Conservation (phyloP, 441 rosid genomes). For the Sinapis alba region DNA sequence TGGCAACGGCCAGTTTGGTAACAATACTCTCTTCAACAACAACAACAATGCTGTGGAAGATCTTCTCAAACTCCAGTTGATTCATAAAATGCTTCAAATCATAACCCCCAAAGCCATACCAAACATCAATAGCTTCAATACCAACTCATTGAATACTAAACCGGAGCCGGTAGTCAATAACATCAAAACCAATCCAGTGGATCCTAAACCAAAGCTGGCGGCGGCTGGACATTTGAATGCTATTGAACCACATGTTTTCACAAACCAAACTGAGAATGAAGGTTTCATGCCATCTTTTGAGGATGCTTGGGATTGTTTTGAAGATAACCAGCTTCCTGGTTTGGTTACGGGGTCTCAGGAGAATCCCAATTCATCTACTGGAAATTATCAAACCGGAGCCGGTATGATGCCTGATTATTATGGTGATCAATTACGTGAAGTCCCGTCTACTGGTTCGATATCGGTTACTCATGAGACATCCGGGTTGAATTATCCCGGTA, state of each 20-base stretch:
- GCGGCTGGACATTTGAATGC: slow-evolving; percentile 5
- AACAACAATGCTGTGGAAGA: slow-evolving; percentile 45
- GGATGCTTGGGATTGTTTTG: slow-evolving; percentile 28
- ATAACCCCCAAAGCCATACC: slow-evolving; percentile 38
- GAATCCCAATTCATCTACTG: background rate
- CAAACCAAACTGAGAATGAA: slow-evolving; percentile 17
- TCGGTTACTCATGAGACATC: slow-evolving; percentile 16
- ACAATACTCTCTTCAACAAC: slow-evolving; percentile 30
- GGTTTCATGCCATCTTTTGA: slow-evolving; percentile 22
- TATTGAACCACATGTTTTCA: slow-evolving; percentile 17
- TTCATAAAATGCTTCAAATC: slow-evolving; percentile 49
- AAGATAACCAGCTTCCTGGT: slow-evolving; percentile 48
- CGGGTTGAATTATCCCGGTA: slow-evolving; percentile 35
- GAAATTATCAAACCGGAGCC: slow-evolving; percentile 18
- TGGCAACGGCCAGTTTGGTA: slow-evolving; percentile 33
- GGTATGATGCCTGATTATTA: slow-evolving; percentile 1
- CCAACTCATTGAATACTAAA: slow-evolving; percentile 19
- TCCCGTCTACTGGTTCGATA: slow-evolving; percentile 21
- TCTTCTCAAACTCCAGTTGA: slow-evolving; percentile 53
- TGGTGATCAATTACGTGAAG: slow-evolving; percentile 20
- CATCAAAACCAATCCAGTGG: slow-evolving; percentile 15
- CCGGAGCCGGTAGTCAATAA: slow-evolving; percentile 12
- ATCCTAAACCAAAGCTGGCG: slow-evolving; percentile 22
- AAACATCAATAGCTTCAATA: slow-evolving; percentile 16
- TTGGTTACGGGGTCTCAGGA: slow-evolving; percentile 52